Conservation (phyloP, 768 basidiomycete genomes). For the Mycena vulgaris region DNA sequence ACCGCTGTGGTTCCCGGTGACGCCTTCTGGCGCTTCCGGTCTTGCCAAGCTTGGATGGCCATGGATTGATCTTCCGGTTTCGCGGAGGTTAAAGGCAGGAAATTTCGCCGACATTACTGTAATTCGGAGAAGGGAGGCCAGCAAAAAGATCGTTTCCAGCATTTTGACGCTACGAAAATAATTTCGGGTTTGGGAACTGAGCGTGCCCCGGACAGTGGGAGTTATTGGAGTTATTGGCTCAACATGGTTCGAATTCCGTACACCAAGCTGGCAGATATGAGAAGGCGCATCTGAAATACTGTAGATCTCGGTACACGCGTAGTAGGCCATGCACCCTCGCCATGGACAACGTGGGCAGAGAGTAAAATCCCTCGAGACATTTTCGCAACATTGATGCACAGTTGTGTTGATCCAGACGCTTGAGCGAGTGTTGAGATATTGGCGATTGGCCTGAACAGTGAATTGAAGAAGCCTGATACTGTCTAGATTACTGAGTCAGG, state of each 20-base stretch:
- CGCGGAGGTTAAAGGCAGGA: too few species aligned
- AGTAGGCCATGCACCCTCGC: slow-evolving; percentile 6
- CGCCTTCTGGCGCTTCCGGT: too few species aligned
- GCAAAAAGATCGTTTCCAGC: slow-evolving; percentile 7
- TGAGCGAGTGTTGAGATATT: slow-evolving; percentile 13
- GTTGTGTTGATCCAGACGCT: slow-evolving; percentile 6
- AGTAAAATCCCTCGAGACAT: slow-evolving; percentile 13
- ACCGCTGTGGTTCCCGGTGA: too few species aligned
- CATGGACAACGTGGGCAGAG: slow-evolving; percentile 15
- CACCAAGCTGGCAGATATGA: slow-evolving; percentile 11
- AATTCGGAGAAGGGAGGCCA: slow-evolving; percentile 9
- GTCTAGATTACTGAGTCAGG: slow-evolving; percentile 2
- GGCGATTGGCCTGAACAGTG: slow-evolving; percentile 8
- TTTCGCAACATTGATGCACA: slow-evolving; percentile 15
- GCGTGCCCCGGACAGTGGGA: slow-evolving; percentile 10
- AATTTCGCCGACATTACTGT: too few species aligned
- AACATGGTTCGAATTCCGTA: slow-evolving; percentile 16
- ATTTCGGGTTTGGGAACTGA: slow-evolving; percentile 12
- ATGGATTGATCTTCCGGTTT: too few species aligned
- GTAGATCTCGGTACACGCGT: slow-evolving; percentile 14
- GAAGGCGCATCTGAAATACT: slow-evolving; percentile 13
- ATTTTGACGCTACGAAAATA: slow-evolving; percentile 14
- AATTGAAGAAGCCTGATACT: slow-evolving; percentile 17
- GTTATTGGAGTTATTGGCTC: slow-evolving; percentile 17
- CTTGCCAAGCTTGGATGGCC: too few species aligned